Conservation (phyloP, 352 stramenopile species). For the Phytopythium cucurbitacearum region DNA sequence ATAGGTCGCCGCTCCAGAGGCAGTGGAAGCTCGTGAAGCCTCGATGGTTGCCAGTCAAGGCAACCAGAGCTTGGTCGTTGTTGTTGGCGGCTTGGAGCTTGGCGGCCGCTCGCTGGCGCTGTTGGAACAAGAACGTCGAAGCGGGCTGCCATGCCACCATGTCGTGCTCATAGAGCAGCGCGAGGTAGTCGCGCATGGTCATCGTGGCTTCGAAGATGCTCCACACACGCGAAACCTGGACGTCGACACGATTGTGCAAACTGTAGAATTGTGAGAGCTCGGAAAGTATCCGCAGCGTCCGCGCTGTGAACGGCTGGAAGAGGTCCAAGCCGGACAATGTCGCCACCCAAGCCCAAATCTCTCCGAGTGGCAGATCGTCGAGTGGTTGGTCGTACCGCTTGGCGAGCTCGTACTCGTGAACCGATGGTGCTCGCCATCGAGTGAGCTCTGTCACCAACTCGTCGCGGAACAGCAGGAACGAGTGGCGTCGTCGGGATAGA, state of each 20-base stretch:
- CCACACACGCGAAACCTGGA: slow-evolving; percentile 20
- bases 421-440: slow-evolving; percentile 23
- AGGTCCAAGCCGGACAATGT: slow-evolving; percentile 21
- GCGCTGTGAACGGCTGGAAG: slow-evolving; percentile 18
- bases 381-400: slow-evolving; percentile 20
- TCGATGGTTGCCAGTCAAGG: too few species aligned
- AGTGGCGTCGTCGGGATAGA: background rate
- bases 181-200: slow-evolving; percentile 33
- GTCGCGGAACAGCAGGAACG: slow-evolving; percentile 12
- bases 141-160: slow-evolving; percentile 14
- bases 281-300: slow-evolving; percentile 23
- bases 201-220: slow-evolving; percentile 25
- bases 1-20: slow-evolving; percentile 35
- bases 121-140: slow-evolving; percentile 22
- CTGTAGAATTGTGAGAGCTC: slow-evolving; percentile 27
- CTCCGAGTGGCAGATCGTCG: slow-evolving; percentile 18
- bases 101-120: slow-evolving; percentile 19
- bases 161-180: slow-evolving; percentile 23
- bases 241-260: slow-evolving; percentile 18
- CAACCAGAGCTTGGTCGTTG: slow-evolving; percentile 8
- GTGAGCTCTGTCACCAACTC: slow-evolving; percentile 20
- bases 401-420: slow-evolving; percentile 22
- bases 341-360: slow-evolving; percentile 25
- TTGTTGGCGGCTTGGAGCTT: slow-evolving; percentile 15
- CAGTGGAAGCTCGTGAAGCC: slow-evolving; percentile 43